Evolutionary conservation across 805 yeast genomes (phyloP), one percentile per base, ranked within the genome.

Genomic region (Monosporozyma aerobia): DNA sequence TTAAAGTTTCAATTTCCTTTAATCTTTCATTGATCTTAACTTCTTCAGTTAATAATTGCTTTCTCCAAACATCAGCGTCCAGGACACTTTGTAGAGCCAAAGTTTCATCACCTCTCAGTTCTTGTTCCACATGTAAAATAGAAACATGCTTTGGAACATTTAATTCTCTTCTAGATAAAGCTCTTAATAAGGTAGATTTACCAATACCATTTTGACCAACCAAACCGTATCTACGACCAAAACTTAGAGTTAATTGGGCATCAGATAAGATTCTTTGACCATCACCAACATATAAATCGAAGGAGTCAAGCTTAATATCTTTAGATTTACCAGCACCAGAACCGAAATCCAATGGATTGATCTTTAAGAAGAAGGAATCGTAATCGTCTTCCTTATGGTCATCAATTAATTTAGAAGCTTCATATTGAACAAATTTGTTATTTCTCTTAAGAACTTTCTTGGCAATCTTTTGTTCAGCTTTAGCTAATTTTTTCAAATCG

Each of bases 201-300:
- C 99, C 99, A 60, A 94, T 90, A 92, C 99, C 99, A 74, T 94
- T 94, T 68, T 90, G 95, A 70, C 99, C 99, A 45, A 94, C 97
- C 51, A 94, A 73, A 81, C 99, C 99, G 62, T 94, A 94, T 68
- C 98, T 81, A 69, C 87, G 89, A 52, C 99, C 99, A 67, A 84
- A 84, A 30, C 96, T 83, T 57, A 94, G 77, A 1, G 96, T 83
- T 58, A 94, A 79, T 25, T 90, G 78, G 29, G 98, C 85, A 68
- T 90, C 95, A 45, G 92, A 82, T 57, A 94, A 77, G 51, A 94
- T 92, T 72, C 99, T 81, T 70, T 87, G 85, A 56, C 97, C 98
- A 54, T 87, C 95, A 55, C 99, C 98, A 55, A 94, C 97, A 64
- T 90, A 90, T 54, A 94, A 75, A 69, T 94, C 99, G 65, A 94